Percentiles rank a stretch among this genome's conserved stretches.
phyloP scores from a whole-genome alignment of 352 stramenopile species.

The Pythium folliculosum region DNA sequence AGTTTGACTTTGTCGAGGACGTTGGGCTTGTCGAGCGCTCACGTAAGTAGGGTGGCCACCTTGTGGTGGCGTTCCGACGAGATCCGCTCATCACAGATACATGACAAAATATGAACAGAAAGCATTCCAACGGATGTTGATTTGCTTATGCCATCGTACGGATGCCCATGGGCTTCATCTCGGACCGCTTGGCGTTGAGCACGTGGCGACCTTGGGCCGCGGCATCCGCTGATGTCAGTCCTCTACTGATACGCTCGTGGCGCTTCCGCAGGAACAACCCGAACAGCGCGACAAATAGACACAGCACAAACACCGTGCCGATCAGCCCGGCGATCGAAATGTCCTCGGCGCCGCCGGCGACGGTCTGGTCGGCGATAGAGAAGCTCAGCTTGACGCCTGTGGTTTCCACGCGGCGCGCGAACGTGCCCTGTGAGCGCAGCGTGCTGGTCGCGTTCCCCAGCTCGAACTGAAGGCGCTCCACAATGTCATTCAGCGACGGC shows the following conservation, averaged over 20 bases:
- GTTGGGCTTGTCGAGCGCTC: slow-evolving; percentile 80
- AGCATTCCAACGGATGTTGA: no score
- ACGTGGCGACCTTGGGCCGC: slow-evolving; percentile 16
- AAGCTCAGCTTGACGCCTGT: slow-evolving; percentile 69
- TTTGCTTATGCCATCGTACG: slow-evolving; percentile 43
- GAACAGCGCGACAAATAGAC: slow-evolving; percentile 59
- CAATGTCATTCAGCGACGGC: slow-evolving; percentile 67
- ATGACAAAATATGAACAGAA: no score
- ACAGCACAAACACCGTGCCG: slow-evolving; percentile 60
- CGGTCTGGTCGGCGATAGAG: slow-evolving; percentile 63
- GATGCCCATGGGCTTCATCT: slow-evolving; percentile 78
- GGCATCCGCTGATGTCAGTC: slow-evolving; percentile 6
- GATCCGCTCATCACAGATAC: no score
- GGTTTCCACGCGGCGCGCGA: slow-evolving; percentile 58
- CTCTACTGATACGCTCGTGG: slow-evolving; percentile 45
- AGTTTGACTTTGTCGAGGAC: slow-evolving; percentile 84
- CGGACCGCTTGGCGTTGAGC: slow-evolving; percentile 27
- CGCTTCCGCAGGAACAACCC: slow-evolving; percentile 58
- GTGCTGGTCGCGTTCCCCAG: slow-evolving; percentile 55
- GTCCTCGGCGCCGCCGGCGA: slow-evolving; percentile 58
- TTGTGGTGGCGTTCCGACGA: no score
- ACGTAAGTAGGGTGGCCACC: slow-evolving; percentile 41
- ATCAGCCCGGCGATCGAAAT: slow-evolving; percentile 66
- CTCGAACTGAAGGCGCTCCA: slow-evolving; percentile 58
- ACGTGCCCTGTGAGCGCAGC: slow-evolving; percentile 68